Evolutionary conservation across 805 yeast species (phyloP).

Genomic region (Allodekkera sacchari): DNA sequence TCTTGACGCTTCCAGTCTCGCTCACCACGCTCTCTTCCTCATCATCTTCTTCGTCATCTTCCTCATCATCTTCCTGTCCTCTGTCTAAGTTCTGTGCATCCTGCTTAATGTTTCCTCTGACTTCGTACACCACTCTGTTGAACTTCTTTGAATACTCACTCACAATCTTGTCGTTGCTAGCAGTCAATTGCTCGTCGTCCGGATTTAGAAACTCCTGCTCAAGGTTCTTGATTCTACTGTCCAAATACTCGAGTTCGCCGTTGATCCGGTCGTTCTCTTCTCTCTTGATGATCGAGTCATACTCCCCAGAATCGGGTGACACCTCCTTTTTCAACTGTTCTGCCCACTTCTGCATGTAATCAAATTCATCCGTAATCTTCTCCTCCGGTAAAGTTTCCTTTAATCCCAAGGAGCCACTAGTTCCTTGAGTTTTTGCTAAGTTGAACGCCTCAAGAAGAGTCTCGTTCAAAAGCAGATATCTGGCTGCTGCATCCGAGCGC

Average conservation of each 20-base stretch:
- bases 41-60: constrained; percentile 5
- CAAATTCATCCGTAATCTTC: constrained; percentile 9
- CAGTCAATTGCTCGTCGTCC: constrained; percentile 8
- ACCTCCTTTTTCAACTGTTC: constrained; percentile 8
- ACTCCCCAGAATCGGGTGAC: background rate
- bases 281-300: background rate
- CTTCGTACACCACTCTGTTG: constrained; percentile 16
- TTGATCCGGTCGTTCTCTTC: constrained; percentile 9
- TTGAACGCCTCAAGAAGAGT: constrained; percentile 17
- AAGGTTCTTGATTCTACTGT: constrained; percentile 6
- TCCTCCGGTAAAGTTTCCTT: constrained; percentile 14
- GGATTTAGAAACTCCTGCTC: constrained; percentile 18
- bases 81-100: constrained; percentile 10
- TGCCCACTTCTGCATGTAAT: constrained; percentile 12
- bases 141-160: constrained; percentile 12
- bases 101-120: constrained; percentile 15
- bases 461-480: constrained; percentile 25
- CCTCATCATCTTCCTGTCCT: constrained; percentile 6
- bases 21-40: background rate
- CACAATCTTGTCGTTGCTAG: constrained; percentile 14
- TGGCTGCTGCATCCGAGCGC: constrained; percentile 26
- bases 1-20: background rate
- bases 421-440: constrained; percentile 5
- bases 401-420: constrained; percentile 8
- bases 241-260: constrained; percentile 3